Evolutionary conservation across 805 yeast genomes (phyloP).

Genomic region (Zygosaccharomyces kombuchaensis): DNA sequence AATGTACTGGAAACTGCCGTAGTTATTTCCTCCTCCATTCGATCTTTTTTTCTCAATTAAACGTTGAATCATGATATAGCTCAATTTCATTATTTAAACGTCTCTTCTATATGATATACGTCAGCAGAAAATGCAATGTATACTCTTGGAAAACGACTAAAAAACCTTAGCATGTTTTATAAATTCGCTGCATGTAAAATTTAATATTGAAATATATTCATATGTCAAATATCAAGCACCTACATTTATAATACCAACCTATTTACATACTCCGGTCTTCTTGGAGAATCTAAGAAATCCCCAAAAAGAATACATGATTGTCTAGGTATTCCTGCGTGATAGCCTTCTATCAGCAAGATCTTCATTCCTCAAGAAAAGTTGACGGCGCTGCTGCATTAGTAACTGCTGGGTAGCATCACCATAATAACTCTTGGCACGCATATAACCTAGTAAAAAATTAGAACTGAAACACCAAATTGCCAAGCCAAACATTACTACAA

Average conservation of each 20-base stretch:
- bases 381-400: conserved; percentile 7
- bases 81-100: no score
- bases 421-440: conserved; percentile 48
- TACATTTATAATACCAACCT: not conserved
- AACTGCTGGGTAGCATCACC: conserved; percentile 23
- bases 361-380: conserved; percentile 4
- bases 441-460: conserved; percentile 63
- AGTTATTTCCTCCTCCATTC: not conserved
- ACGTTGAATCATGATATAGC: no score
- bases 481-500: conserved; percentile 39
- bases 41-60: no score
- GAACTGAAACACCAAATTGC: conserved; percentile 50
- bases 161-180: no score
- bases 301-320: not conserved
- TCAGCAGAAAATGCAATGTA: no score
- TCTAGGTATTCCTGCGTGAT: not conserved
- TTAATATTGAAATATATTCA: no score
- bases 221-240: not conserved
- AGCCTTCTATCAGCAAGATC: not conserved
- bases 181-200: not conserved
- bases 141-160: no score
- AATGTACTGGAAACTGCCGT: no score
- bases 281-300: not conserved
- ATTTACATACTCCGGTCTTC: not conserved
- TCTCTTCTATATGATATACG: no score